Conservation (phyloP, 2,329 filamentous ascomycete species). For the Colletotrichum sp. region DNA sequence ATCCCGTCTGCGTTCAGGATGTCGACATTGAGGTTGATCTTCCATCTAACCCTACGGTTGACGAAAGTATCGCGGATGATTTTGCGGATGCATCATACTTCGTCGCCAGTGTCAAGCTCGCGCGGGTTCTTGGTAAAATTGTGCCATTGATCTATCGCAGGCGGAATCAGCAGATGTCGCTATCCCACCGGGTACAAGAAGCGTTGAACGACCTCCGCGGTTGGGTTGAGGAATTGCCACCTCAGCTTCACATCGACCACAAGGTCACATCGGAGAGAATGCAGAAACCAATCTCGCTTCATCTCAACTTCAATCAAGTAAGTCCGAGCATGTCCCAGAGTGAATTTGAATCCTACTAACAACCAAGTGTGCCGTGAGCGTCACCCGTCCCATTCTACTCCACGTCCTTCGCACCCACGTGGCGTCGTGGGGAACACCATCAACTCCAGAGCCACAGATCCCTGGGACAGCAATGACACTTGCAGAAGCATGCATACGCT, state of each 20-base stretch:
- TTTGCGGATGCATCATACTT: slow-evolving; percentile 36
- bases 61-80: slow-evolving; percentile 27
- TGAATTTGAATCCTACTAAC: accelerated
- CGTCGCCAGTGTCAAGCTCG: slow-evolving; percentile 42
- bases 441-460: slow-evolving; percentile 25
- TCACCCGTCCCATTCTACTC: slow-evolving; percentile 38
- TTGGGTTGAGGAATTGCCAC: slow-evolving; percentile 35
- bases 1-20: slow-evolving; percentile 52
- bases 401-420: slow-evolving; percentile 36
- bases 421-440: slow-evolving; percentile 24
- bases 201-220: slow-evolving; percentile 31
- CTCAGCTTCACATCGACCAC: slow-evolving; percentile 33
- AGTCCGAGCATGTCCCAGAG: accelerated
- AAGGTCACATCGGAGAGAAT: slow-evolving; percentile 18
- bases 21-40: slow-evolving; percentile 51
- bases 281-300: slow-evolving; percentile 34
- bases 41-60: slow-evolving; percentile 39
- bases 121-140: slow-evolving; percentile 32
- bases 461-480: slow-evolving; percentile 39
- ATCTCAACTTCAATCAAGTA: slow-evolving; percentile 34
- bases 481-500: slow-evolving; percentile 48
- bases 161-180: slow-evolving; percentile 28
- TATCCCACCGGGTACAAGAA: slow-evolving; percentile 37
- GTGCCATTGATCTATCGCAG: slow-evolving; percentile 37
- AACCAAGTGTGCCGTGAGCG: slow-evolving; percentile 34